A percentile compares a stretch with the other conserved stretches of the same genome.
These are phyloP conservation scores for Bassia scoparia DNA, from an alignment of 148 eudicot genomes.

Conservation along the genomic window DNA sequence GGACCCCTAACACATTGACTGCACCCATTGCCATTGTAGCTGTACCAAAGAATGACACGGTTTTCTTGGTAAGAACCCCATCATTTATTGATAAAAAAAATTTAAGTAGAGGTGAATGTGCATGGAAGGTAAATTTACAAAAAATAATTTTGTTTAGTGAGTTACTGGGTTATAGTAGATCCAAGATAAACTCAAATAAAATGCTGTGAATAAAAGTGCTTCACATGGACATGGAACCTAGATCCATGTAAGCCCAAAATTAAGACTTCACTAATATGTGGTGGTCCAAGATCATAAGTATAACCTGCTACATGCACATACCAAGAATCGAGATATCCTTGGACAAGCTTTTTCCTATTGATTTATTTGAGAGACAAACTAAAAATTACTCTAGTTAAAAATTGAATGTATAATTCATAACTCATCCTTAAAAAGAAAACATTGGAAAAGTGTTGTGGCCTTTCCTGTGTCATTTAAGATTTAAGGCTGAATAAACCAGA, in stretches of 20 bases:
- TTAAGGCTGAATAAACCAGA: background rate
- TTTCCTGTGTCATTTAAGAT: background rate
- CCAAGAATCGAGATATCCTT: background rate
- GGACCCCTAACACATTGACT: slow-evolving; percentile 91
- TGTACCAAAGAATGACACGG: slow-evolving; percentile 25
- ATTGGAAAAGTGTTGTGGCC: background rate
- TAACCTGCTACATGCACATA: background rate
- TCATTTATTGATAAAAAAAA: too few relatives aligned
- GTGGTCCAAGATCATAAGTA: background rate
- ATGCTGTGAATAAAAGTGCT: background rate
- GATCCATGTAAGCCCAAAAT: background rate
- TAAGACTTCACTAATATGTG: background rate
- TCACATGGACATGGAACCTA: background rate
- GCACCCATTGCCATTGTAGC: slow-evolving; percentile 98
- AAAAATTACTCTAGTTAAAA: too few relatives aligned
- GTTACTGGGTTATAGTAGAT: background rate
- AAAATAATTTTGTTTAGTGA: background rate
- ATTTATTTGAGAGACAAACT: too few relatives aligned
- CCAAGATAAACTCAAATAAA: background rate
- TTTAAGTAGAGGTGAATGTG: too few relatives aligned
- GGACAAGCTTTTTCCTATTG: background rate
- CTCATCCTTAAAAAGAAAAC: background rate
- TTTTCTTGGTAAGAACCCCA: background rate
- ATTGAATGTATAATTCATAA: background rate
- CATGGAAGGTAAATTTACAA: background rate